Conservation (phyloP, 441 rosid genomes). For the Euphorbia schlechtendalii region DNA sequence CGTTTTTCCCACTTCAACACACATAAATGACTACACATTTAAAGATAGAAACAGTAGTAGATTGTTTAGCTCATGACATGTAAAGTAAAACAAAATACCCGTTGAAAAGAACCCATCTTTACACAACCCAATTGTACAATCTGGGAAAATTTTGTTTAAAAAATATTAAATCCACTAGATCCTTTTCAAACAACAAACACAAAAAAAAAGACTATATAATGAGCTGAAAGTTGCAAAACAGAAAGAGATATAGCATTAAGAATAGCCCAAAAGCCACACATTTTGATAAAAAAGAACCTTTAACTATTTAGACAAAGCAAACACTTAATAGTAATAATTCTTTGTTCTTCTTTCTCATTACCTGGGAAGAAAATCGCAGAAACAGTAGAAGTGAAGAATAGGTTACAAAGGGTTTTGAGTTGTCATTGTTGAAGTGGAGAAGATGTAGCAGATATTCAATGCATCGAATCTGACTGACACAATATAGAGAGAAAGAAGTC, state of each 20-base stretch:
- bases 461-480: too few relatives aligned
- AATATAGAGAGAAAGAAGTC: too few relatives aligned
- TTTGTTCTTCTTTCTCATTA: too few relatives aligned
- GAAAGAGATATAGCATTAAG: conserved; percentile 3
- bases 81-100: neutral
- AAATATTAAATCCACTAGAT: conserved; percentile 10
- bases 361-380: too few relatives aligned
- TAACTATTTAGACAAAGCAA: too few relatives aligned
- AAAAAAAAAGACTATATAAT: neutral
- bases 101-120: neutral
- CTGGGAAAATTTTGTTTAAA: neutral
- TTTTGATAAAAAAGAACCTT: neutral
- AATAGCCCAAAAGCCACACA: neutral
- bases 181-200: conserved; percentile 1
- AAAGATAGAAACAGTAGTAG: neutral
- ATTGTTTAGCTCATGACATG: neutral
- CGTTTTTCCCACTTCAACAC: too few relatives aligned
- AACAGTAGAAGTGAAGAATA: too few relatives aligned
- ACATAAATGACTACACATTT: too few relatives aligned
- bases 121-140: neutral
- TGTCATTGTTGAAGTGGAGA: too few relatives aligned
- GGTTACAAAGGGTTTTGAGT: too few relatives aligned
- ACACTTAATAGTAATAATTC: too few relatives aligned
- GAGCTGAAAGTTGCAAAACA: conserved; percentile 2
- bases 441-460: too few relatives aligned